phyloP scores from a whole-genome alignment of 2,329 filamentous ascomycete species.

The Epichloe typhina region DNA sequence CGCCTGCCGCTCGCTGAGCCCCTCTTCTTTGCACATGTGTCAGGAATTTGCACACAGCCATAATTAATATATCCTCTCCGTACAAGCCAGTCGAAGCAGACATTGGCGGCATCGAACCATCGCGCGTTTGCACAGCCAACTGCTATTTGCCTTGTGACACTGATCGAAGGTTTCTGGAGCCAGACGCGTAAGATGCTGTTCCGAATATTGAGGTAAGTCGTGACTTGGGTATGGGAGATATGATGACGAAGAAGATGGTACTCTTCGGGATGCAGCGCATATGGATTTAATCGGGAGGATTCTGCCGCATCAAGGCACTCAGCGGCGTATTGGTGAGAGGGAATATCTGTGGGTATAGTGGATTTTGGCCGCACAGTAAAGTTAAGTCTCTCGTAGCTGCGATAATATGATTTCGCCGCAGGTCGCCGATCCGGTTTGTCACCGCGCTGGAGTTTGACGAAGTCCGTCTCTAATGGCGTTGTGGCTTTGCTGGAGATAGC shows the following conservation, averaged over 20 bases:
- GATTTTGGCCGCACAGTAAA: constrained; percentile 60
- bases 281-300: constrained; percentile 79
- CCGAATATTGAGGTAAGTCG: constrained; percentile 88
- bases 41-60: constrained; percentile 61
- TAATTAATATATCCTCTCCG: constrained; percentile 93
- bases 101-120: constrained; percentile 78
- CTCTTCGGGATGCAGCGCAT: constrained; percentile 73
- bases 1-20: constrained; percentile 25
- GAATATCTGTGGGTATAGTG: constrained; percentile 67
- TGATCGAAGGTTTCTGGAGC: constrained; percentile 72
- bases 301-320: constrained; percentile 87
- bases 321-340: constrained; percentile 67
- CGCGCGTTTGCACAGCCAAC: constrained; percentile 78
- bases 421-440: constrained; percentile 8
- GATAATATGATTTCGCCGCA: constrained; percentile 14
- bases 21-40: constrained; percentile 29
- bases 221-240: constrained; percentile 79
- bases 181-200: constrained; percentile 88
- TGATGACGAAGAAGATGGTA: constrained; percentile 68
- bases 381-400: constrained; percentile 22
- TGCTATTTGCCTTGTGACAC: constrained; percentile 72
- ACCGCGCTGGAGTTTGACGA: constrained; percentile 11
- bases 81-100: constrained; percentile 87
- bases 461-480: constrained; percentile 38
- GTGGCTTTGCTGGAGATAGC: constrained; percentile 50